Evolutionary conservation across 176 grass and related monocot species (phyloP), one percentile per base, ranked within the genome.

Genomic region (Tillandsia fasciculata): DNA sequence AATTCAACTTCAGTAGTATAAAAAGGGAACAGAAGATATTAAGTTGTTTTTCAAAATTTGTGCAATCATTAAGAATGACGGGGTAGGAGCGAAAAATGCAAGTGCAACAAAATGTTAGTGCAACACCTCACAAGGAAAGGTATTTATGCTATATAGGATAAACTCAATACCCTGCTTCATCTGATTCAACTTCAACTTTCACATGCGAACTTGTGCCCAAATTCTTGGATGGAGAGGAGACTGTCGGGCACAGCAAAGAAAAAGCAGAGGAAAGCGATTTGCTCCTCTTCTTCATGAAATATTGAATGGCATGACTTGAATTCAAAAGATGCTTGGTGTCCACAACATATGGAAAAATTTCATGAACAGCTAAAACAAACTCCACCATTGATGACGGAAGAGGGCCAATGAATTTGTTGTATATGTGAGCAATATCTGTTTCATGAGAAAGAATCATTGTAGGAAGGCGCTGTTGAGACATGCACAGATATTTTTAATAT

Each of bases 251-350:
- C 53, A 96, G 57, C 64, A 82, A 70, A 50, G 81, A 92, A 79
- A 96, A 96, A 67, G 79, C 79, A 51, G 93, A 96, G 74, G 93
- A 96, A 48, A 96, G 67, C 70, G 93, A 90, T 91, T 82, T 97
- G 79, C 93, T 90, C 80, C 77, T 92, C 20, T 76, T 76, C 50
- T 64, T 90, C 89, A 97, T 92, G 65, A 87, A 69, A 79, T 26
- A 65, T 51, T 90, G 86, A 76, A 92, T 74, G 56, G 49, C 70
- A 64, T 72, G 58, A 51, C 65, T 80, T 17, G 70, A 70, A 72
- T 85, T 89, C 68, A 97, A 65, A 76, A 97, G 83, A 82, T 92
- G 81, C 69, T 85, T 92, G 70, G 93, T 97, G 73, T 97, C 93
- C 72, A 82, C 76, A 6, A 97, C 71, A 63, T 87, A 23, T 63